Evolutionary conservation across 2,329 filamentous ascomycete species (phyloP).

Genomic region (Phyllosticta paracitricarpa): DNA sequence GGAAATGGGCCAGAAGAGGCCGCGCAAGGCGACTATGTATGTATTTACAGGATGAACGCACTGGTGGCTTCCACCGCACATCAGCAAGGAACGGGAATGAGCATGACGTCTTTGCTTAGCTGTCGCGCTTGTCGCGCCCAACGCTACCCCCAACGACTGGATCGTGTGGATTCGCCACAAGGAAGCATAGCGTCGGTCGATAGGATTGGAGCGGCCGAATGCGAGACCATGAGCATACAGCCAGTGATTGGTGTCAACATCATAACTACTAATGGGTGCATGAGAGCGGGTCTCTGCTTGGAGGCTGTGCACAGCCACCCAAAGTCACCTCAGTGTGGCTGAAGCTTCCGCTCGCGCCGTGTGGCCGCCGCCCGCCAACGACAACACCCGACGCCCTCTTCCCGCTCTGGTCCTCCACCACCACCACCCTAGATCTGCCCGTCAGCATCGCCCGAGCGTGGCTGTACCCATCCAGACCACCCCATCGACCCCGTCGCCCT

Average conservation of each 20-base stretch:
- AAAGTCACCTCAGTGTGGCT: not conserved
- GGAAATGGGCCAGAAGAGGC: not conserved
- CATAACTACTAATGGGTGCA: too few species aligned
- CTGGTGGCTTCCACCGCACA: not conserved
- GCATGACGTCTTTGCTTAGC: not conserved
- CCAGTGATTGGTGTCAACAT: not conserved
- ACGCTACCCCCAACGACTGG: not conserved
- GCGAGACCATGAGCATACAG: not conserved
- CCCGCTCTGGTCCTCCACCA: not conserved
- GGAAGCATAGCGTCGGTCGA: not conserved
- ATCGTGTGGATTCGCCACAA: not conserved
- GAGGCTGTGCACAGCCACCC: conserved; percentile 1
- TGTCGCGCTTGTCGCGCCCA: not conserved
- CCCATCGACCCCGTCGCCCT: conserved; percentile 3
- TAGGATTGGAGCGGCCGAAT: not conserved
- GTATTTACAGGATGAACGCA: not conserved
- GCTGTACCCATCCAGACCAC: conserved; percentile 7
- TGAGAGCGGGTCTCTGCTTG: not conserved
- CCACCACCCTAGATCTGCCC: not conserved
- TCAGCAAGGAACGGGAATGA: not conserved
- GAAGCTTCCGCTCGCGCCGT: not conserved
- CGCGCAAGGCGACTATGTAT: not conserved
- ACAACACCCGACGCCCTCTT: not conserved
- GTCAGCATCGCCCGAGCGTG: conserved; percentile 2
- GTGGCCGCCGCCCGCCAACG: not conserved